Base-by-base conservation (phyloP, 1,284 basidiomycete species). In the Ceratorhiza oryzae-sativae region DNA sequence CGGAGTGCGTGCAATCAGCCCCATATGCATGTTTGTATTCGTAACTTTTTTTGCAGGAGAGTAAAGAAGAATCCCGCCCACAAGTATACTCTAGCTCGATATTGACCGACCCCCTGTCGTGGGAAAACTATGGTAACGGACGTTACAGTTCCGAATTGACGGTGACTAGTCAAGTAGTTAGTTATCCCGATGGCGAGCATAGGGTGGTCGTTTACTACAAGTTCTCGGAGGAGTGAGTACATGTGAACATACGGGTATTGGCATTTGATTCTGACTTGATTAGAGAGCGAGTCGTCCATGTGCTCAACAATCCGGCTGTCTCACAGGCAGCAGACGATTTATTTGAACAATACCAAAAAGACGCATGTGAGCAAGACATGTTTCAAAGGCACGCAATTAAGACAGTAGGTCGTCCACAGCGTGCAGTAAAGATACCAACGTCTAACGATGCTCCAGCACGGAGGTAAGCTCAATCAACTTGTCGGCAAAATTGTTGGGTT, bases 341-440 rank as follows among this genome's bases (percentile, higher is more conserved):
- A 15, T 60, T 71, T 15, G 55, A 71, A 13, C 45, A 59, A 20
- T 71, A 59, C 23, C 67, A 71, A 41, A 36, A 48, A 48, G 67
- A 71, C 36, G 67, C 67, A 18, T 32, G 56, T 23, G 32, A 32
- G 1, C 32, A 27, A 20, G 41, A 60, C 51, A 71, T 71, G 67
- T 71, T 71, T 23, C 67, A 71, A 27, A 34, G 67, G 18, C 67
- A 71, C 39, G 55, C 67, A 13, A 71, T 71, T 10, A 71, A 71
- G 46, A 71, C 67, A n/a, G 67, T 71, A 12, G 9, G 67, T 60
- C 1, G 6, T 39, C 15, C n/a, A n/a, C n/a, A n/a, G n/a, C n/a
- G n/a, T n/a, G n/a, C n/a, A n/a, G n/a, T 20, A 13, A 9, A 6
- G 49, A 9, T 18, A 36, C 23, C 42, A 41, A 45, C 18, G 25